Conservation (phyloP, 495 filamentous ascomycete species). For the Margaritispora aquatica region DNA sequence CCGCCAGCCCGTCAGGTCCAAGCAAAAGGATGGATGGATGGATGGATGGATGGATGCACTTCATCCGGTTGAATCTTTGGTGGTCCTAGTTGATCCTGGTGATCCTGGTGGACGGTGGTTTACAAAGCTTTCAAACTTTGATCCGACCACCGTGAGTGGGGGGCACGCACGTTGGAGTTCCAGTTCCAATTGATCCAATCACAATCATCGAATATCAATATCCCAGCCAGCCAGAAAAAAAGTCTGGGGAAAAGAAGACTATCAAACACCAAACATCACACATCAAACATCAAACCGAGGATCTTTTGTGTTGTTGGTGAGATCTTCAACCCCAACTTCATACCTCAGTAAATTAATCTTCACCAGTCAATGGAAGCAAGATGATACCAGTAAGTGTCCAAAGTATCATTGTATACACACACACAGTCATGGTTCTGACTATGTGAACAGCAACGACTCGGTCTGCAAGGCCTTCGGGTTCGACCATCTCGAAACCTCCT, state of each 20-base stretch:
- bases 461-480: constrained; percentile 20
- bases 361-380: constrained; percentile 14
- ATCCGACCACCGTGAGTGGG: neutral
- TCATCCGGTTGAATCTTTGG: too few relatives aligned
- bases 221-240: constrained; percentile 1
- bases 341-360: neutral
- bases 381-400: constrained; percentile 21
- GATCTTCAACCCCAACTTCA: neutral
- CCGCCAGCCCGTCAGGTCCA: neutral
- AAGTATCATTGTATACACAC: neutral
- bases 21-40: neutral
- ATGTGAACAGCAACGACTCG: constrained; percentile 15
- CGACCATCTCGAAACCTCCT: constrained; percentile 17
- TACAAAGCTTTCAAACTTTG: neutral
- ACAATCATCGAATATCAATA: neutral
- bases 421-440: neutral
- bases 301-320: too few relatives aligned
- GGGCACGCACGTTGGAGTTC: too few relatives aligned
- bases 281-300: too few relatives aligned
- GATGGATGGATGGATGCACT: neutral
- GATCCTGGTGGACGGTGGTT: neutral
- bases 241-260: constrained; percentile 14
- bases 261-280: too few relatives aligned
- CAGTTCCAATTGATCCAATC: constrained; percentile 1
- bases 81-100: too few relatives aligned